phyloP scores from a whole-genome alignment of 352 stramenopile genomes.

The Pythium pyrilobum region DNA sequence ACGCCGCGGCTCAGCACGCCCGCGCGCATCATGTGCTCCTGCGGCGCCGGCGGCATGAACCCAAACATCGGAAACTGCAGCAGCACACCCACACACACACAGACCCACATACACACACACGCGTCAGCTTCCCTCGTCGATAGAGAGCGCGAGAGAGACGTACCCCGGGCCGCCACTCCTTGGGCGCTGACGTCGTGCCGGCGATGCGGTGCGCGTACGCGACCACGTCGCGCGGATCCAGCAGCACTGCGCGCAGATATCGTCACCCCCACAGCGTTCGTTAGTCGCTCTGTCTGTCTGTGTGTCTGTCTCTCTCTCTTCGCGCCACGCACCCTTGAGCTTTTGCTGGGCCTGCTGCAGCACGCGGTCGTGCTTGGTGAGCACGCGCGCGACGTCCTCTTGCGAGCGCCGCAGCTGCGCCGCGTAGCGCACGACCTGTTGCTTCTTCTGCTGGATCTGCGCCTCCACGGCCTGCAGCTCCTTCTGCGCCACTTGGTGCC shows the following conservation, averaged over 20 bases:
- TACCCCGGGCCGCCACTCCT: conserved; percentile 76
- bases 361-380: conserved; percentile 61
- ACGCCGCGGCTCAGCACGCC: conserved; percentile 78
- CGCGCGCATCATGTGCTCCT: conserved; percentile 83
- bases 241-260: conserved; percentile 28
- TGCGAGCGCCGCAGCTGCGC: conserved; percentile 58
- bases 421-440: conserved; percentile 63
- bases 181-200: conserved; percentile 63
- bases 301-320: too few relatives aligned
- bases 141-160: conserved; percentile 9
- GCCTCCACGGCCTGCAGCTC: conserved; percentile 50
- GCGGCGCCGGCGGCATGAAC: conserved; percentile 78
- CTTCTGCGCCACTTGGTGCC: conserved; percentile 68
- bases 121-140: too few relatives aligned
- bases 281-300: too few relatives aligned
- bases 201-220: conserved; percentile 81
- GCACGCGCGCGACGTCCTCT: conserved; percentile 57
- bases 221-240: conserved; percentile 65
- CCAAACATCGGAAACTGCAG: conserved; percentile 83
- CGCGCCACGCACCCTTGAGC: conserved; percentile 36
- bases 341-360: conserved; percentile 54
- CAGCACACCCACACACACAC: too few relatives aligned
- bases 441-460: conserved; percentile 65
- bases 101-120: too few relatives aligned
- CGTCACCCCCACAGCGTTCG: too few relatives aligned